These are phyloP conservation scores for Sanghuangporus baumii DNA, from an alignment of 1,284 basidiomycete species.

Conservation along the genomic window DNA sequence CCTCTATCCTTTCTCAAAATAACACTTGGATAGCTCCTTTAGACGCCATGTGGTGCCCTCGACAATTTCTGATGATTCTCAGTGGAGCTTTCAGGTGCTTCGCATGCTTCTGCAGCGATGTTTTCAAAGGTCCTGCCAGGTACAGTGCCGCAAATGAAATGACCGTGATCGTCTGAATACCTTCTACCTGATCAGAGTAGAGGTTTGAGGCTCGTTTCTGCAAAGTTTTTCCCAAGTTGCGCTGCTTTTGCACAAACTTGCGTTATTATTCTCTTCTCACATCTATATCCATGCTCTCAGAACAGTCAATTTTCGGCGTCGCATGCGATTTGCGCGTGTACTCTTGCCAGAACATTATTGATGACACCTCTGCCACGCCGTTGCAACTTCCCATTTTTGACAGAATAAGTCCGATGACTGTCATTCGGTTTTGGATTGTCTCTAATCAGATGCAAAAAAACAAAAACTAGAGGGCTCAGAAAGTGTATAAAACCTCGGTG, in stretches of 20 bases:
- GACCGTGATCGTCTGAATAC: not conserved
- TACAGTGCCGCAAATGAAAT: not conserved
- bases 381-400: not conserved
- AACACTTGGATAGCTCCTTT: not conserved
- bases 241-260: not conserved
- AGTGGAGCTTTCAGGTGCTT: not conserved
- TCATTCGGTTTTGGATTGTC: not conserved
- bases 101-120: not conserved
- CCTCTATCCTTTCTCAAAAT: not conserved
- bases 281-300: not conserved
- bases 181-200: not conserved
- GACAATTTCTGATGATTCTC: no score
- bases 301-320: not conserved
- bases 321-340: not conserved
- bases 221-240: not conserved
- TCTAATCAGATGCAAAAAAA: not conserved
- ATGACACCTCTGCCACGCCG: not conserved
- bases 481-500: not conserved
- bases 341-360: not conserved
- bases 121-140: not conserved
- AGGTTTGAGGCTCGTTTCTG: not conserved
- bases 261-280: not conserved
- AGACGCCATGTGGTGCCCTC: not conserved
- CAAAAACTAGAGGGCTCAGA: not conserved
- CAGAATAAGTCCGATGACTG: not conserved